Conservation (phyloP, 768 basidiomycete species). For the Daedalea quercina region DNA sequence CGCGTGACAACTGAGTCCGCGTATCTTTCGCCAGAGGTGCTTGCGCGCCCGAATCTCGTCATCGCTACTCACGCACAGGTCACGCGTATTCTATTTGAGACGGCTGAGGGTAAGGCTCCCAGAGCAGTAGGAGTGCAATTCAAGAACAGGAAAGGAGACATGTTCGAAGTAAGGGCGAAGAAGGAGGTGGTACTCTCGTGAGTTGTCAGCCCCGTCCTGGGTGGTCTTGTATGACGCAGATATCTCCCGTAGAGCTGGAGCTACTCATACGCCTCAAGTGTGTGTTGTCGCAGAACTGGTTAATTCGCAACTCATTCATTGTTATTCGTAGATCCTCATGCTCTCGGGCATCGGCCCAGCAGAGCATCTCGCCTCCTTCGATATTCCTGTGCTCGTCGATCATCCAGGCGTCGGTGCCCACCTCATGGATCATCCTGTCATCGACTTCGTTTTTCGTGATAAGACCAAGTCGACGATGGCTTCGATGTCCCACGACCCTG, state of each 20-base stretch:
- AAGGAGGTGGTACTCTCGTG: slow-evolving; percentile 62
- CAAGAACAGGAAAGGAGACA: slow-evolving; percentile 30
- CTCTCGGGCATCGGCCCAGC: slow-evolving; percentile 74
- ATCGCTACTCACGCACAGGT: slow-evolving; percentile 51
- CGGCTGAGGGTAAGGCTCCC: slow-evolving; percentile 21
- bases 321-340: slow-evolving; percentile 52
- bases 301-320: not conserved
- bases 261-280: slow-evolving; percentile 57
- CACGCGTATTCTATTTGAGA: slow-evolving; percentile 52
- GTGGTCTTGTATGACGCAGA: not conserved
- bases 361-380: slow-evolving; percentile 42
- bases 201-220: slow-evolving; percentile 19
- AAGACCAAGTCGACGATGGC: slow-evolving; percentile 32
- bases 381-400: slow-evolving; percentile 52
- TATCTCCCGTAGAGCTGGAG: slow-evolving; percentile 45
- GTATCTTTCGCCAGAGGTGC: slow-evolving; percentile 59
- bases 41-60: slow-evolving; percentile 58
- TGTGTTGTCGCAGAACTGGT: slow-evolving; percentile 4
- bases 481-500: not conserved
- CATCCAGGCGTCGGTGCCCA: slow-evolving; percentile 71
- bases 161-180: slow-evolving; percentile 39
- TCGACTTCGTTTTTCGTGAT: slow-evolving; percentile 47
- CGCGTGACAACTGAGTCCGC: slow-evolving; percentile 61
- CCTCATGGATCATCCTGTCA: slow-evolving; percentile 61
- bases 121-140: slow-evolving; percentile 62